These are phyloP conservation scores for Diaporthe aspalathi DNA, from an alignment of 2,329 filamentous ascomycete genomes.

Conservation along the genomic window DNA sequence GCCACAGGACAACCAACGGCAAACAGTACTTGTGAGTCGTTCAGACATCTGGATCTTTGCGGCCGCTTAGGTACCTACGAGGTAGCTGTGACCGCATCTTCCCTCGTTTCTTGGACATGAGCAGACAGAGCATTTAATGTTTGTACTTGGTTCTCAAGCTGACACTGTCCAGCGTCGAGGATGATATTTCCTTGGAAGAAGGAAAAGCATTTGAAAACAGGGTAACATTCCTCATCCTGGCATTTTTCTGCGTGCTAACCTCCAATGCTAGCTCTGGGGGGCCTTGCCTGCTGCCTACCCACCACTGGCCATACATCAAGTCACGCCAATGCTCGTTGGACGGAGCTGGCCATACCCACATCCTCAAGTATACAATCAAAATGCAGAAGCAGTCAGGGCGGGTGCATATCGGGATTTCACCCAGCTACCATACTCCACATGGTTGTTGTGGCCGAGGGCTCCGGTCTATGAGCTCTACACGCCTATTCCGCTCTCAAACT, in stretches of 20 bases:
- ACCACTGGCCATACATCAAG: not conserved
- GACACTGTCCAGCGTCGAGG: not conserved
- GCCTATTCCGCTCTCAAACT: constrained; percentile 5
- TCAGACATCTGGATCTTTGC: too few relatives aligned
- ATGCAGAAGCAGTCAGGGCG: not conserved
- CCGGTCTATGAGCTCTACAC: not conserved
- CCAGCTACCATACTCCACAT: not conserved
- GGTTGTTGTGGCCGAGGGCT: not conserved
- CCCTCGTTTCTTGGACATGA: not conserved
- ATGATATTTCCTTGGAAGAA: constrained; percentile 7
- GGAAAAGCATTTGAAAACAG: not conserved
- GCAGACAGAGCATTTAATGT: not conserved
- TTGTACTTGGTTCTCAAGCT: not conserved
- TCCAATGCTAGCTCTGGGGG: not conserved
- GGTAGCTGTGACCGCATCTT: not conserved
- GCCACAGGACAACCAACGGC: not conserved
- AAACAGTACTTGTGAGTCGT: constrained; percentile 10
- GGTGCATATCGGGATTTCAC: not conserved
- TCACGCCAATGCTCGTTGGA: not conserved
- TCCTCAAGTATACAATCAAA: not conserved
- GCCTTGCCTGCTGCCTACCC: not conserved
- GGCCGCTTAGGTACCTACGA: not conserved
- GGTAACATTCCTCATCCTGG: not conserved
- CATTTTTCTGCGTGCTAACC: not conserved
- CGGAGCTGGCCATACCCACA: not conserved